Base-by-base conservation (phyloP, 1,139 yeast genomes). In the Scheffersomyces insectosa region DNA sequence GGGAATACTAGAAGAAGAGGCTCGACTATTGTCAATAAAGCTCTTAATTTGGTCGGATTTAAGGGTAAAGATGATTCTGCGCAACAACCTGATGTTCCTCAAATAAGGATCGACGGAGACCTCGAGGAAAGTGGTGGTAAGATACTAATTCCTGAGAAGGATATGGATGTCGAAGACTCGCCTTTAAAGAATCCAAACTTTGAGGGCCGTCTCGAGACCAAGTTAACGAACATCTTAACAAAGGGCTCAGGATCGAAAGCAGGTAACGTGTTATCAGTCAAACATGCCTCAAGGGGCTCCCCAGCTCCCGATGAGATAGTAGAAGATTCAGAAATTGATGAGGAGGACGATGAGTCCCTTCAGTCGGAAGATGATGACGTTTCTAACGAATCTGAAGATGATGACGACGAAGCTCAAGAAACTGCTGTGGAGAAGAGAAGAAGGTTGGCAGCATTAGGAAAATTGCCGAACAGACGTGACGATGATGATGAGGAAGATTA, bases 401-500 rank as follows among this genome's bases (percentile, higher is more conserved):
- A 55, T 4, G 60, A 55, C 9, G 62, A 56, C 5, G 50, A 50
- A 11, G 65, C 63, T 6, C 72, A 70, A 14, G 95, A 87, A 56
- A 83, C 91, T 0, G 85, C 72, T 31, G 82, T 83, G 23, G 97
- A 90, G 60, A 79, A 82, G 49, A 75, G 74, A 37, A 79, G 97
- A 57, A 79, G 97, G 51, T 66, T 88, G 49, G 91, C 93, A 3
- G 97, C 97, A 1, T 74, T 90, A 50, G 95, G 96, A 8, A 66
- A 61, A 31, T 50, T 77, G 27, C 65, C 69, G 3, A 63, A 70
- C 3, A 65, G 61, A 10, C 68, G 84, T 42, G 65, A 77, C 41
- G 74, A 68, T 39, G 76, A 70, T 23, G 80, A 80, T 52, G 89
- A 83, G 52, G 88, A 83, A 53, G 86, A 82, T 20, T 20, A 20